Evolutionary conservation across 2,329 filamentous ascomycete species (phyloP).

Genomic region (Aspergillus sp.): DNA sequence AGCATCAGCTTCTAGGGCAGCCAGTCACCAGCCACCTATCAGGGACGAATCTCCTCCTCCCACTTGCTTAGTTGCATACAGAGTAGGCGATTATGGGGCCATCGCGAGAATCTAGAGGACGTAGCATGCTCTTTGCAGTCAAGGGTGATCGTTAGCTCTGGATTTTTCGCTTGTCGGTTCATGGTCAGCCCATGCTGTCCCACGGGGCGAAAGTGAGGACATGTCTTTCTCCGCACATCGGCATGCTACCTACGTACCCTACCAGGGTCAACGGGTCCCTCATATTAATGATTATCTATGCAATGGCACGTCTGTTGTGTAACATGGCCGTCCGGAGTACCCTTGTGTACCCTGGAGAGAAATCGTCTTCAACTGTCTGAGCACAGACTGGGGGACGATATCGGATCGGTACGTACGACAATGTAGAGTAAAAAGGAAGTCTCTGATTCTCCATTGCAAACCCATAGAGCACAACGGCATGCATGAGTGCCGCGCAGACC

Average conservation of each 20-base stretch:
- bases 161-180: not conserved
- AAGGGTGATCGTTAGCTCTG: not conserved
- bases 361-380: not conserved
- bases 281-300: not conserved
- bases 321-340: not conserved
- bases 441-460: not conserved
- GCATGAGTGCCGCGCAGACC: slow-evolving; percentile 17
- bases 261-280: not conserved
- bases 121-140: no score
- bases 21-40: slow-evolving; percentile 5
- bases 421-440: not conserved
- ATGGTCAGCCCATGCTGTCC: not conserved
- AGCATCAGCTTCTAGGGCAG: not conserved
- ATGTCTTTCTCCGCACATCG: not conserved
- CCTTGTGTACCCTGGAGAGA: no score
- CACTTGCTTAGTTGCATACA: not conserved
- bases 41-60: not conserved
- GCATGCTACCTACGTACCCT: not conserved
- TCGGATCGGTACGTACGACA: no score
- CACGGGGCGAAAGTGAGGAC: not conserved
- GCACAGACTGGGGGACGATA: not conserved
- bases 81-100: not conserved
- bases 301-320: not conserved
- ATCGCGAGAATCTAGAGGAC: no score
- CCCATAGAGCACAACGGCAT: not conserved